Evolutionary conservation across 148 eudicot genomes (phyloP).

Genomic region (Dysphania ambrosioides): DNA sequence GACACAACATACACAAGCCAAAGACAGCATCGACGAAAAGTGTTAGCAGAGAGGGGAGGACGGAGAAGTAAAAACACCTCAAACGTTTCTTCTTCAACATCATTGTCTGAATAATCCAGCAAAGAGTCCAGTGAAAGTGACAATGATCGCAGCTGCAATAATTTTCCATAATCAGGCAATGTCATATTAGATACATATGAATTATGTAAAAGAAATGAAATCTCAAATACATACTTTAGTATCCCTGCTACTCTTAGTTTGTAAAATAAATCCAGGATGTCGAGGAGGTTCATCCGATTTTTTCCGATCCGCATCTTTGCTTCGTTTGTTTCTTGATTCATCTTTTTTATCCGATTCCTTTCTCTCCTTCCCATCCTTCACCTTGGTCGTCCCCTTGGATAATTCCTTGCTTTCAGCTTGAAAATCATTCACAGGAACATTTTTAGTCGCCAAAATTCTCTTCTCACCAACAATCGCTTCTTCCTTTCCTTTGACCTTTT

Average conservation of each 20-base stretch:
- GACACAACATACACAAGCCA: not conserved
- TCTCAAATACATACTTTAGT: conserved; percentile 46
- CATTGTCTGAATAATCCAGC: conserved; percentile 79
- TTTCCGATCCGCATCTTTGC: conserved; percentile 57
- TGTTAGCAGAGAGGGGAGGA: not conserved
- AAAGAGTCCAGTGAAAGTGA: conserved; percentile 93
- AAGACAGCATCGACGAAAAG: not conserved
- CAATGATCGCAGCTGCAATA: conserved; percentile 69
- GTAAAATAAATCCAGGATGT: conserved; percentile 76
- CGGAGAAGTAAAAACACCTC: conserved; percentile 49
- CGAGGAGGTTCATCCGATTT: conserved; percentile 78
- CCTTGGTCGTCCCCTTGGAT: conserved; percentile 44
- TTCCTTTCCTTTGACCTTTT: conserved; percentile 32
- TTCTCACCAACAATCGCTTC: conserved; percentile 40
- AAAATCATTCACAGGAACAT: conserved; percentile 36
- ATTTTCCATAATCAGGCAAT: conserved; percentile 16
- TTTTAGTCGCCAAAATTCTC: conserved; percentile 33
- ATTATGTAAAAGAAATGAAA: not conserved
- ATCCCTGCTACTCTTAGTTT: conserved; percentile 57
- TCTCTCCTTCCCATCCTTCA: conserved; percentile 51
- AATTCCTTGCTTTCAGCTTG: conserved; percentile 35
- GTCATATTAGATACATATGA: not conserved
- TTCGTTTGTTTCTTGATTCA: conserved; percentile 45
- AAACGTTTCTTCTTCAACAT: conserved; percentile 81
- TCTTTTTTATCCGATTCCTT: conserved; percentile 57